phyloP scores from a whole-genome alignment of 106 monocot genomes.

The Acanthochlamys bracteata region DNA sequence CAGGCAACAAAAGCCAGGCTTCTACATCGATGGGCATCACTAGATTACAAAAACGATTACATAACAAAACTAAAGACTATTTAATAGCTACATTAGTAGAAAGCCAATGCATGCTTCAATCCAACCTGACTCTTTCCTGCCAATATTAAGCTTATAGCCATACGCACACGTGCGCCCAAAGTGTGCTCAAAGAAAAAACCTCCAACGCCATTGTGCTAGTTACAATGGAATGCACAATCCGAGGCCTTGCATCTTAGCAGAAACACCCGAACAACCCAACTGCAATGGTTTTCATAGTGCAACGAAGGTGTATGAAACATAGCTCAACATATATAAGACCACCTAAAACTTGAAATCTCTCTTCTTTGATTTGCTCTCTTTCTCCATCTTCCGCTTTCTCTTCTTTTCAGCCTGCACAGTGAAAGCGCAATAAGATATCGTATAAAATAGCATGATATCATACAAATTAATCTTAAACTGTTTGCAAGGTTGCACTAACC shows the following conservation, averaged over 20 bases:
- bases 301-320: background rate
- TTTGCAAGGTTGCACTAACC: constrained; percentile 29
- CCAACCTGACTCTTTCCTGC: no score
- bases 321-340: background rate
- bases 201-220: no score
- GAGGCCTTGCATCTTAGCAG: background rate
- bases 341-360: constrained; percentile 89
- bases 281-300: background rate
- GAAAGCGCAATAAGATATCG: background rate
- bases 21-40: no score
- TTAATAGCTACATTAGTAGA: no score
- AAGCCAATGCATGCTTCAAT: no score
- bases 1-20: no score
- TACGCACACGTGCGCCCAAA: background rate
- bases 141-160: background rate
- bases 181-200: background rate
- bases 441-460: background rate
- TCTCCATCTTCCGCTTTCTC: constrained; percentile 85
- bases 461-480: background rate
- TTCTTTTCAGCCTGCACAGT: constrained; percentile 67
- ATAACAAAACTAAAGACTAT: no score
- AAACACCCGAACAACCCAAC: background rate
- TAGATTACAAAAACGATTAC: no score
- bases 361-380: constrained; percentile 98
- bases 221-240: background rate